Evolutionary conservation across 768 basidiomycete genomes (phyloP).

Genomic region (Filobasidium floriforme): DNA sequence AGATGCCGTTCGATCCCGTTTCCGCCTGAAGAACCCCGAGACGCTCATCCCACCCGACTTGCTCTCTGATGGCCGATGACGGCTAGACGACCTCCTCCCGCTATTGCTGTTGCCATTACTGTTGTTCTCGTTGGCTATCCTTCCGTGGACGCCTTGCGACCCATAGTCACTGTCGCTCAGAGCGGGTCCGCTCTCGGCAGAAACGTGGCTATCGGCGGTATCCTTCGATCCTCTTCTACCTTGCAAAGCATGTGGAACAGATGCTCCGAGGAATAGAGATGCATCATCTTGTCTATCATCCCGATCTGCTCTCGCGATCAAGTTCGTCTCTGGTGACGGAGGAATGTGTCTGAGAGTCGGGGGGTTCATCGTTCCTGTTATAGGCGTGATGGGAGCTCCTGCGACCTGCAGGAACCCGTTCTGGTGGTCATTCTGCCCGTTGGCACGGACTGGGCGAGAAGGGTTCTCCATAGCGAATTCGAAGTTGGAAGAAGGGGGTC

Average conservation of each 20-base stretch:
- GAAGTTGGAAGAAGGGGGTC: too few relatives aligned
- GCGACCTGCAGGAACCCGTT: background rate
- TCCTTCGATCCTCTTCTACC: constrained; percentile 3
- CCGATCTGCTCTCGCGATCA: background rate
- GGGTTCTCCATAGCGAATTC: too few relatives aligned
- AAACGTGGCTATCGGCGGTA: background rate
- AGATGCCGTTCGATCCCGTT: background rate
- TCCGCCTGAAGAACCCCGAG: constrained; percentile 3
- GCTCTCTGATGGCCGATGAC: background rate
- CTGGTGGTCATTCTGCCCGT: too few relatives aligned
- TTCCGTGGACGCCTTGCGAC: background rate
- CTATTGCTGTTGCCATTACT: background rate
- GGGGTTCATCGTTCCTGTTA: background rate
- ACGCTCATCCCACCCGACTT: constrained; percentile 5
- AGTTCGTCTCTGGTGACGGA: background rate
- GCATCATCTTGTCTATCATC: background rate
- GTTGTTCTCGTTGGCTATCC: too few relatives aligned
- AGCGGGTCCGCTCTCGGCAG: background rate
- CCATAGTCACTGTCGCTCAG: background rate
- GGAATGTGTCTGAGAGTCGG: constrained; percentile 1
- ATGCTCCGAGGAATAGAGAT: background rate
- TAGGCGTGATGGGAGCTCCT: background rate
- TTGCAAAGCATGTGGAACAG: background rate
- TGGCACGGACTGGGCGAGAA: too few relatives aligned
- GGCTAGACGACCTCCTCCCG: background rate